Base-by-base conservation (phyloP, 345 rosid genomes). In the Viola odorata region DNA sequence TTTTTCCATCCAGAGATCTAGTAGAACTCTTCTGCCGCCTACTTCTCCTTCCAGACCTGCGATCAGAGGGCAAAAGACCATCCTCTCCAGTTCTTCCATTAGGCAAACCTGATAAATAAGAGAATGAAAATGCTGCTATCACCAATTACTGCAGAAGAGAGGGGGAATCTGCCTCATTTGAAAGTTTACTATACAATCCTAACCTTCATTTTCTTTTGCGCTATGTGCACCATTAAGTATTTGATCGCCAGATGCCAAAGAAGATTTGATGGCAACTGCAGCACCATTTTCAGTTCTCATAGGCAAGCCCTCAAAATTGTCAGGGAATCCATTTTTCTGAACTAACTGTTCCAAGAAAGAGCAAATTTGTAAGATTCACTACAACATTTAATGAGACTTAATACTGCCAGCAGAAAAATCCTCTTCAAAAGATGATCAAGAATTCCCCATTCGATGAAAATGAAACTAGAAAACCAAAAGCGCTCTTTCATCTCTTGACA, bases 1-100 rank as follows among this genome's bases (percentile, higher is more conserved):
- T 69, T 71, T 78, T 83, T 63, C 78, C 85, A 65, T 86, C 89
- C 69, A 53, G 60, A 71, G 78, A 53, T 78, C 75, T 82, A 70
- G 75, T 62, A 53, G 85, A 79, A 77, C 72, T 80, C 78, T 74
- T 94, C 61, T 83, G 91, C 55, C 95, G 88, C 76, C 96, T 86
- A 66, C 83, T 62, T 73, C 75, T 88, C 82, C 89, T 83, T 77
- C 89, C 92, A 7, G 78, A 41, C 37, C 81, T 70, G 67, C 79
- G 71, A 48, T 84, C 91, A 63, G 80, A 69, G 42, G 67, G 71
- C 55, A 81, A 60, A 66, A 68, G 51, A 58, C 76, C 82, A 78
- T 72, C 84, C 69, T 80, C 83, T 7, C 56, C 48, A 73, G 69
- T 57, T 61, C 65, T 67, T 58, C 77, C 80, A 51, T 75, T 77